Evolutionary conservation across 2,329 filamentous ascomycete genomes (phyloP).

Genomic region (Monosporascus sp.): DNA sequence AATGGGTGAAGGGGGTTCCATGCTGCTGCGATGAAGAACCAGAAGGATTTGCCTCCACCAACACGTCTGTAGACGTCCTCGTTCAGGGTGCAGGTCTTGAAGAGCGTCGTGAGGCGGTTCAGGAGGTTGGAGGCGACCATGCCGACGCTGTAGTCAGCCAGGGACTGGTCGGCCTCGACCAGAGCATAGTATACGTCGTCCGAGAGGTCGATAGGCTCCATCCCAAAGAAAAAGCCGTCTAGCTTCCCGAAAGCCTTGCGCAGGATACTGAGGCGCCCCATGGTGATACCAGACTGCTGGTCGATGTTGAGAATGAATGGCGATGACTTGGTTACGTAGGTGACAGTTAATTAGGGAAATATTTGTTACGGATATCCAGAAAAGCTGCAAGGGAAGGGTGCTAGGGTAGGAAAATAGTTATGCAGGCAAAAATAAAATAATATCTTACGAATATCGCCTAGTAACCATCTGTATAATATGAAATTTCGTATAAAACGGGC

Average conservation of each 20-base stretch:
- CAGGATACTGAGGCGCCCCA: too few relatives aligned
- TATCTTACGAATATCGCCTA: too few relatives aligned
- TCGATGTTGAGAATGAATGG: too few relatives aligned
- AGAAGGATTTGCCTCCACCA: constrained; percentile 9
- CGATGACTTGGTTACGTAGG: too few relatives aligned
- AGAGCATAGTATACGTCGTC: not conserved
- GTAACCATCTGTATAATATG: too few relatives aligned
- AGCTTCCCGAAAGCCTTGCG: too few relatives aligned
- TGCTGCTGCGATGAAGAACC: constrained; percentile 9
- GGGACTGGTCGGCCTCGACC: not conserved
- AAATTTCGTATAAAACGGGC: too few relatives aligned
- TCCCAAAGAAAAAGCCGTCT: too few relatives aligned
- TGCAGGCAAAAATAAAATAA: not conserved
- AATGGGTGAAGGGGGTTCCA: constrained; percentile 9
- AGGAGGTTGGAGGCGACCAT: not conserved
- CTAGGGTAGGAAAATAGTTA: too few relatives aligned
- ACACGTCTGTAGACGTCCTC: constrained; percentile 13
- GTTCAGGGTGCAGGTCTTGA: constrained; percentile 3
- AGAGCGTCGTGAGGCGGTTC: not conserved
- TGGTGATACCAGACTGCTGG: not conserved
- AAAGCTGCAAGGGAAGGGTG: not conserved
- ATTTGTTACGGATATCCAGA: too few relatives aligned
- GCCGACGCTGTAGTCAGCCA: not conserved
- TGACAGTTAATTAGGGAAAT: too few relatives aligned
- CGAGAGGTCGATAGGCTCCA: too few relatives aligned